A percentile compares a stretch with the other conserved stretches of the same genome.
Evolutionary conservation across 176 grass and related monocot species (phyloP).

Genomic region (Themeda triandra): DNA sequence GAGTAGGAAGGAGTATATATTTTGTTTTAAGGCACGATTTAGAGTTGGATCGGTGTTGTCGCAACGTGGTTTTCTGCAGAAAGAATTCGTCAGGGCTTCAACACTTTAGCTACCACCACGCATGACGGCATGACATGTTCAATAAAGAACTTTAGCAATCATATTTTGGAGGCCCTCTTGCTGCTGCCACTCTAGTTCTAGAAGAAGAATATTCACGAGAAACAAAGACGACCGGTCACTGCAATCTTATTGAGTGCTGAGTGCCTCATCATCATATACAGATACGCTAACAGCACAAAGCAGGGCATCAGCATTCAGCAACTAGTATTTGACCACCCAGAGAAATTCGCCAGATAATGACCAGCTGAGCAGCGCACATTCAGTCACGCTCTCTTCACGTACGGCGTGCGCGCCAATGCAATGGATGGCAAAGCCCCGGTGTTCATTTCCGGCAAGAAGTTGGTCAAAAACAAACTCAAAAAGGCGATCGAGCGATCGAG

Average conservation of each 20-base stretch:
- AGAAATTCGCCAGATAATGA: not conserved
- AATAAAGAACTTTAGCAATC: not conserved
- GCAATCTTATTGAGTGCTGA: not conserved
- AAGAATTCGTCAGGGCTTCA: not conserved
- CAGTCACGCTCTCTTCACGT: not conserved
- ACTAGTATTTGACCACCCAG: constrained; percentile 27
- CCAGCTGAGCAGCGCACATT: not conserved
- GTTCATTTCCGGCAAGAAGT: constrained; percentile 15
- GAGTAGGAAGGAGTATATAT: not conserved
- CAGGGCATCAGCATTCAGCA: not conserved
- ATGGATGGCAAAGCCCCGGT: not conserved
- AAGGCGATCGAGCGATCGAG: not conserved
- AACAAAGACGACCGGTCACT: not conserved
- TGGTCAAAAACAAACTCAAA: constrained; percentile 37
- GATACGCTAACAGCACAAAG: not conserved
- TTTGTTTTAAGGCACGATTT: constrained; percentile 18
- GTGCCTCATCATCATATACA: not conserved
- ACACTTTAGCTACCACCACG: not conserved
- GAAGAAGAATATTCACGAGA: not conserved
- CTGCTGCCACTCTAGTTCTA: not conserved
- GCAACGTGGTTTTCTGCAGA: constrained; percentile 8
- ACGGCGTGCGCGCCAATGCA: not conserved
- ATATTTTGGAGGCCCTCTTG: not conserved
- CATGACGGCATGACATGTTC: not conserved
- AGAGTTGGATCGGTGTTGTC: constrained; percentile 5